A percentile compares a stretch with the other conserved stretches of the same genome.
Evolutionary conservation across 805 yeast species (phyloP).

Genomic region (Dipodascopsis uninucleata): DNA sequence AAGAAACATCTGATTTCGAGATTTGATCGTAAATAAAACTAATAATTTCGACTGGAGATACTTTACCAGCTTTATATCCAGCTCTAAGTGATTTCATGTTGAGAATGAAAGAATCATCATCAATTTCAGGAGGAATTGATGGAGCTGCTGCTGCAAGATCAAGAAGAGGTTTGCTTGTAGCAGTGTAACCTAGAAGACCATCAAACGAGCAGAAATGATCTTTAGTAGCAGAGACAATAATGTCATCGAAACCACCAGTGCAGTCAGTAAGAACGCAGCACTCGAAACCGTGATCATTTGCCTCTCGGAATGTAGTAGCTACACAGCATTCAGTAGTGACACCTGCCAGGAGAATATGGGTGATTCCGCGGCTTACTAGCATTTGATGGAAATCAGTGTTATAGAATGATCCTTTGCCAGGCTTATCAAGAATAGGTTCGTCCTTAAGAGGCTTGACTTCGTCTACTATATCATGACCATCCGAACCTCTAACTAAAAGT

Average conservation of each 20-base stretch:
- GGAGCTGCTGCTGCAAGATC: constrained; percentile 23
- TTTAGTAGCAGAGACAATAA: constrained; percentile 26
- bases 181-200: constrained; percentile 31
- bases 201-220: constrained; percentile 30
- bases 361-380: constrained; percentile 34
- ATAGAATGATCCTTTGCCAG: constrained; percentile 39
- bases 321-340: constrained; percentile 40
- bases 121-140: constrained; percentile 1
- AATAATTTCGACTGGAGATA: constrained; percentile 12
- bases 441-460: constrained; percentile 32
- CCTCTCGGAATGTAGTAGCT: constrained; percentile 37
- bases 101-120: constrained; percentile 6
- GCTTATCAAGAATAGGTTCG: constrained; percentile 36
- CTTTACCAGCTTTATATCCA: constrained; percentile 17
- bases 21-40: constrained; percentile 14
- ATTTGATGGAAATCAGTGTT: constrained; percentile 36
- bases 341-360: constrained; percentile 35
- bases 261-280: constrained; percentile 32
- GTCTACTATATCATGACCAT: constrained; percentile 37
- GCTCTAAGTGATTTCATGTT: constrained; percentile 13
- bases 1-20: constrained; percentile 2
- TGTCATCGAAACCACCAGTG: constrained; percentile 31
- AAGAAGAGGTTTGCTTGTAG: constrained; percentile 24
- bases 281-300: constrained; percentile 37
- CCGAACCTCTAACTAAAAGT: constrained; percentile 35